Evolutionary conservation across 202 grass and related monocot species (phyloP), one percentile per base, ranked within the genome.

Genomic region (Digitaria exilis): DNA sequence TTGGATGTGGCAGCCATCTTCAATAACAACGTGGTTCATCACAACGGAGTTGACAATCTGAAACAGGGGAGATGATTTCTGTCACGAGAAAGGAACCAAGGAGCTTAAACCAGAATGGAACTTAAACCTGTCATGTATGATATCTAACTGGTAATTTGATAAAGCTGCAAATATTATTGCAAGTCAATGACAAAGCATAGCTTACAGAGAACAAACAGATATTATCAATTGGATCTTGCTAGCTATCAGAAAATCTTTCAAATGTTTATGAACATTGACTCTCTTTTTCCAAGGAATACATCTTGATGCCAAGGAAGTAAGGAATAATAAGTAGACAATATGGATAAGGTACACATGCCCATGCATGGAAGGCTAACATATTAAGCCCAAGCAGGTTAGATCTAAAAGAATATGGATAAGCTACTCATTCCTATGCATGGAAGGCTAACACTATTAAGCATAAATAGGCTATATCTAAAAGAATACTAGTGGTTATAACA

Each of bases 11-110:
- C 96, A 98, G 31, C 91, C 91, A 89, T 98, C 96, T 87, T 98
- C 96, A 76, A 98, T 98, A 84, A 90, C 89, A 48, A 98, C 87
- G 57, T 98, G 96, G 84, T 94, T 93, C 91, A 94, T 98, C 73
- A 98, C 91, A 65, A 95, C 89, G 21, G 93, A 98, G 49, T 95
- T 98, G 58, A 91, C 93, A 90, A 98, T 98, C 96, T 98, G 80
- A 56, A 87, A 71, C 6, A 77, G 44, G 37, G 64, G 2, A 37
- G 41, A 57, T 32, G n/a, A 48, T 19, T 65, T 51, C 56, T 41
- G 78, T 85, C 54, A 34, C 35, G 12, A 69, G 15, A 68, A 56
- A 44, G 42, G 25, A 48, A 3, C n/a, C 35, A 80, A 25, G 22
- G 43, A 28, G 9, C 32, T 61, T n/a, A 56, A 44, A 68, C 4